phyloP scores from a whole-genome alignment of 2,329 filamentous ascomycete species.

The Penicillium corylophilum region DNA sequence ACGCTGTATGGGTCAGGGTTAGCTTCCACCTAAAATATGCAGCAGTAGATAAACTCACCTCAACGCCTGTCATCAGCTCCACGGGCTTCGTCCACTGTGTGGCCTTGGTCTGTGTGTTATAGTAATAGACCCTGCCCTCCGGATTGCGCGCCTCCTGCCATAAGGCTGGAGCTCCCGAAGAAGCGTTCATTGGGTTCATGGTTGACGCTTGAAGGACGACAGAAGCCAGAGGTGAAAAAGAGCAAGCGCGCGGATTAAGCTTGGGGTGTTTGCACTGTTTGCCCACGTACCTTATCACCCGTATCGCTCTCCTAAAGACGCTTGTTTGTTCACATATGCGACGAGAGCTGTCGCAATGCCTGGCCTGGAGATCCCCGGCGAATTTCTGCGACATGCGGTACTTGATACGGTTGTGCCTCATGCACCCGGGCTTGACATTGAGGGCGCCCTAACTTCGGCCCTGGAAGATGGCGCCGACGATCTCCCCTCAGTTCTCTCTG shows the following conservation, averaged over 20 bases:
- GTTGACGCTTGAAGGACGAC: slow-evolving; percentile 2
- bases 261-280: slow-evolving; percentile 32
- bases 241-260: slow-evolving; percentile 23
- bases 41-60: slow-evolving; percentile 55
- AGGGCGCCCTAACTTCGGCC: slow-evolving; percentile 44
- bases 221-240: slow-evolving; percentile 20
- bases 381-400: slow-evolving; percentile 44
- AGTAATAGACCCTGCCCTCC: slow-evolving; percentile 87
- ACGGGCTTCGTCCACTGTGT: slow-evolving; percentile 95
- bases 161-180: slow-evolving; percentile 51
- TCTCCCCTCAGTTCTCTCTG: slow-evolving; percentile 46
- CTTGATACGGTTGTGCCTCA: slow-evolving; percentile 47
- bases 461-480: slow-evolving; percentile 47
- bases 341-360: slow-evolving; percentile 31
- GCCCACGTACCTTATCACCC: slow-evolving; percentile 17
- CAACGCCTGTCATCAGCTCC: slow-evolving; percentile 78
- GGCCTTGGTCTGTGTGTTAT: slow-evolving; percentile 78
- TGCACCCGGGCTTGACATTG: slow-evolving; percentile 39
- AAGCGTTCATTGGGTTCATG: slow-evolving; percentile 59
- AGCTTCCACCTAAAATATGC: slow-evolving; percentile 14
- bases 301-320: neutral
- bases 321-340: slow-evolving; percentile 21
- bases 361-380: slow-evolving; percentile 37
- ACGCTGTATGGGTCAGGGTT: slow-evolving; percentile 53
- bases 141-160: slow-evolving; percentile 82